These are phyloP conservation scores for Fragilaria radians DNA, from an alignment of 108 stramenopile species.

Conservation along the genomic window DNA sequence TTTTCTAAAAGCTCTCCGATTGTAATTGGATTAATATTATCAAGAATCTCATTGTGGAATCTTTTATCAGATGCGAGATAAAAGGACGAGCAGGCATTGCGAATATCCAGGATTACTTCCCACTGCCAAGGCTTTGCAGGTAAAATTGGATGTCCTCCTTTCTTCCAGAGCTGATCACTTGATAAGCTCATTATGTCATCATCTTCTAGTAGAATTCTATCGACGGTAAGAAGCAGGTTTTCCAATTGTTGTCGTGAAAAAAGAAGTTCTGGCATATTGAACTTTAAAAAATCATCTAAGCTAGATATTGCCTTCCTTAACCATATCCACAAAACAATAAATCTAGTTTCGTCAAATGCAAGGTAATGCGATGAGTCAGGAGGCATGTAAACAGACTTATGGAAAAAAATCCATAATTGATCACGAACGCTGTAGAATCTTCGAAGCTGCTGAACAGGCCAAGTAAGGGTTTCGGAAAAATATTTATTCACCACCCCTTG, in stretches of 20 bases:
- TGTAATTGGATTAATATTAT: conserved; percentile 15
- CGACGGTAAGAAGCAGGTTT: conserved; percentile 35
- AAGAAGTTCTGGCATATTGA: not conserved
- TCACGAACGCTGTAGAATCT: conserved; percentile 37
- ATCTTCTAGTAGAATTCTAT: conserved; percentile 39
- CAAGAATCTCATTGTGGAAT: conserved; percentile 20
- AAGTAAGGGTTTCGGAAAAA: not conserved
- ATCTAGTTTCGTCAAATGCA: conserved; percentile 51
- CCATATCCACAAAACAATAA: conserved; percentile 78
- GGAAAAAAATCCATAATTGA: conserved; percentile 57
- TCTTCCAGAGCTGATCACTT: conserved; percentile 57
- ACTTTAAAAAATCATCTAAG: not conserved
- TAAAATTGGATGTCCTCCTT: conserved; percentile 56
- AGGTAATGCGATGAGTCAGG: conserved; percentile 16
- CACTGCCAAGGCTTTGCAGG: conserved; percentile 46
- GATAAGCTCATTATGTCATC: conserved; percentile 28
- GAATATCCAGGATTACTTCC: conserved; percentile 30
- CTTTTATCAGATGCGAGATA: conserved; percentile 23
- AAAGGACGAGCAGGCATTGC: conserved; percentile 9
- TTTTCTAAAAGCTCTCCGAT: conserved; percentile 30
- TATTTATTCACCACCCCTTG: not conserved
- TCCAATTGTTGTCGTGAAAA: conserved; percentile 13
- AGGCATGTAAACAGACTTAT: conserved; percentile 9
- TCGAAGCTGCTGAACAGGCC: not conserved
- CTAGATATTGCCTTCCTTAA: conserved; percentile 31